Evolutionary conservation across 768 basidiomycete genomes (phyloP), one percentile per base, ranked within the genome.

Genomic region (Termitomyces sp.): DNA sequence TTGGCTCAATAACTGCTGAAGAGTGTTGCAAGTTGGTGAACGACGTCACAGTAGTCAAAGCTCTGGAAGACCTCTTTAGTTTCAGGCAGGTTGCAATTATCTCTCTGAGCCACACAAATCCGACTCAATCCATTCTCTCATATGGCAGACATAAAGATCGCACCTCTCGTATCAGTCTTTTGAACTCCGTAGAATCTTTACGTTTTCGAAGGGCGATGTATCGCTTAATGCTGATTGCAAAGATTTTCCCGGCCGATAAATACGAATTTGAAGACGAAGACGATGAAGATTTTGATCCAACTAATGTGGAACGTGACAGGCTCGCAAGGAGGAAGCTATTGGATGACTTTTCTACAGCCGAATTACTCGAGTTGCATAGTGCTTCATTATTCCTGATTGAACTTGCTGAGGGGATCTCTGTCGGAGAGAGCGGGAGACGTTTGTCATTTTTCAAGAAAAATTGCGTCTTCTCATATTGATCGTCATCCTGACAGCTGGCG

Each of bases 1-100:
- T 64, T 7, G 56, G 65, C 5, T 56, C 65, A 31, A 65, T 71
- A 48, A 63, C 63, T 42, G 12, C 45, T 65, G 32, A 67, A 62
- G 72, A 73, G 58, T 64, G 53, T 56, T 40, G 60, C 56, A 17
- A 61, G 11, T 52, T 79, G 20, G 65, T 65, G 12, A n/a, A 50
- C 2, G 67, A 71, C 55, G 72, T 71, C 11, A 31, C 50, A n/a
- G 63, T 67, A 14, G 70, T 75, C 20, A 65, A 50, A 4, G 50
- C 57, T 4, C 60, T 81, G 38, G 78, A 79, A 66, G 72, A 73
- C 49, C 61, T 79, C 1, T 81, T 76, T 62, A 81, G 79, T 56
- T 65, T 70, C 55, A 74, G 74, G 80, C 74, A 67, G 48, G 71
- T 64, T 6, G 15, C 15, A 17, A 42, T 42, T 40, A 12, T 38